Conservation (phyloP, 2,329 filamentous ascomycete genomes). For the Lizonia empirigonia region DNA sequence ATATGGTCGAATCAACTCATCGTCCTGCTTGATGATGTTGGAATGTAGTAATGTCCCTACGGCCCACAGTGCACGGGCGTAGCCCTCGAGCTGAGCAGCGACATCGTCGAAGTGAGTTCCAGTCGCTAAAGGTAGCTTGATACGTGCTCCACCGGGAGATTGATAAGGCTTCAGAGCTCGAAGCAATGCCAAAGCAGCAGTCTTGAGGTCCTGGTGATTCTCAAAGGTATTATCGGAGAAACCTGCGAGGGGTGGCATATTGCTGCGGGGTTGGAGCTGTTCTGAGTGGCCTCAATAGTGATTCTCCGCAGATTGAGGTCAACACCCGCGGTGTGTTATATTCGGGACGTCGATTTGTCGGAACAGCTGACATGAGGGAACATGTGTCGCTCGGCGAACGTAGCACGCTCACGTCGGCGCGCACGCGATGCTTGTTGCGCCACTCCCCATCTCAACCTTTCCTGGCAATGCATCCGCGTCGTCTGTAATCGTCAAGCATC, state of each 20-base stretch:
- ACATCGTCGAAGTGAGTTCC: slow-evolving; percentile 46
- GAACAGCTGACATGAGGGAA: background rate
- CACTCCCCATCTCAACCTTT: background rate
- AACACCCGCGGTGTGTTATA: too few species aligned
- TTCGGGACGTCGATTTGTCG: too few species aligned
- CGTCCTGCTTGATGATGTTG: slow-evolving; percentile 8
- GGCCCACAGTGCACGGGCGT: slow-evolving; percentile 42
- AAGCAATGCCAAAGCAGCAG: slow-evolving; percentile 32
- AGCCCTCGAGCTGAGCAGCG: slow-evolving; percentile 45
- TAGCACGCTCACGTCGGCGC: background rate
- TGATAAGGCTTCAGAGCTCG: slow-evolving; percentile 37
- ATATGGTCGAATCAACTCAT: slow-evolving; percentile 35
- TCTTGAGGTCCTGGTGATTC: slow-evolving; percentile 32
- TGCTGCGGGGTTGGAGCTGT: background rate
- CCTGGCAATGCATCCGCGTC: slow-evolving; percentile 14
- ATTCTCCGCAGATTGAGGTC: background rate
- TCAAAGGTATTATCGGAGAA: slow-evolving; percentile 40
- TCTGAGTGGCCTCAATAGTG: background rate
- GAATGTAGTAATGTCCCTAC: slow-evolving; percentile 39
- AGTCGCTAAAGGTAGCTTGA: slow-evolving; percentile 38
- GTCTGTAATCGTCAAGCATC: slow-evolving; percentile 11
- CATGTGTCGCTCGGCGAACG: background rate
- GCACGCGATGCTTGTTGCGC: background rate
- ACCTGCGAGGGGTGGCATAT: slow-evolving; percentile 35
- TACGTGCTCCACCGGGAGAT: slow-evolving; percentile 39